Percentiles rank a stretch among this genome's conserved stretches.
These are phyloP conservation scores for Pachysandra terminalis DNA, from an alignment of 164 flowering plant genomes.

Conservation along the genomic window DNA sequence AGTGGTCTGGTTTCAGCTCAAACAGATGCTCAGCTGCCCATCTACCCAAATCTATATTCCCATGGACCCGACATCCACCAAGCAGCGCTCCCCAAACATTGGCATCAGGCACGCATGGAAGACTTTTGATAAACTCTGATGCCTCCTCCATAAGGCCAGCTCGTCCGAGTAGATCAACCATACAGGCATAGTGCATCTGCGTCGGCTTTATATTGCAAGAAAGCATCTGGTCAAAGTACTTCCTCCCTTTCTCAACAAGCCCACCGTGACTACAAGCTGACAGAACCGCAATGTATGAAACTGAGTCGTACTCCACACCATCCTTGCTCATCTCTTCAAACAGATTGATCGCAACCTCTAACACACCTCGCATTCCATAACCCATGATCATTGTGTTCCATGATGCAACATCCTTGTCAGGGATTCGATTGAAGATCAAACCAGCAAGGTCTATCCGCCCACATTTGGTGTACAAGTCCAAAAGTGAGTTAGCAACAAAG, in stretches of 20 bases:
- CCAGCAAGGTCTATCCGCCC: constrained; percentile 33
- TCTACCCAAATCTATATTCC: constrained; percentile 35
- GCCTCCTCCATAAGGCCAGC: constrained; percentile 36
- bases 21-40: constrained; percentile 33
- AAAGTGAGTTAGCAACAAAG: constrained; percentile 31
- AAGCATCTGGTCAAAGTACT: constrained; percentile 26
- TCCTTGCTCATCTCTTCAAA: constrained; percentile 35
- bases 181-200: constrained; percentile 35
- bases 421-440: constrained; percentile 25
- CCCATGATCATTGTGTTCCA: constrained; percentile 53
- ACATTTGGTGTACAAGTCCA: constrained; percentile 40
- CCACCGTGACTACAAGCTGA: constrained; percentile 60
- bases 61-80: constrained; percentile 42
- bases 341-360: constrained; percentile 31
- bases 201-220: constrained; percentile 19
- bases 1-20: constrained; percentile 28
- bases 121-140: constrained; percentile 18
- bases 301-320: constrained; percentile 23
- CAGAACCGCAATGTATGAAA: constrained; percentile 42
- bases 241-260: constrained; percentile 32
- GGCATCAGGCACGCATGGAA: constrained; percentile 34
- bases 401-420: constrained; percentile 32
- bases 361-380: constrained; percentile 43
- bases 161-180: constrained; percentile 49
- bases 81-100: constrained; percentile 52